These are phyloP conservation scores for Pseudonitzschia pungens DNA, from an alignment of 108 stramenopile species.

Conservation along the genomic window DNA sequence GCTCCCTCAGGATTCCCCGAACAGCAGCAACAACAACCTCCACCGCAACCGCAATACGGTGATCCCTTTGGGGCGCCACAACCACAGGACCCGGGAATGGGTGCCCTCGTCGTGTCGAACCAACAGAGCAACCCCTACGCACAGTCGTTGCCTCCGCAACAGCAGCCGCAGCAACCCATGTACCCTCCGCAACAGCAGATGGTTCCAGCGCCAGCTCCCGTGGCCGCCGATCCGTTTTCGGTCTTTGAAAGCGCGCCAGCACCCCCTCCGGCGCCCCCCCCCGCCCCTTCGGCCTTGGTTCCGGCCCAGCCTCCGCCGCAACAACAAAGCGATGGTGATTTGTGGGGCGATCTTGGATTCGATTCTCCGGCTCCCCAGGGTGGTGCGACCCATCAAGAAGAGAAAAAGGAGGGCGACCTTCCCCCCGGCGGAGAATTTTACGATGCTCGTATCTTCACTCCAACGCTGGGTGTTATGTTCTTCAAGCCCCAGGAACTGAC, in stretches of 20 bases:
- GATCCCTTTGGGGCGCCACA: conserved; percentile 19
- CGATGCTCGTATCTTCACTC: conserved; percentile 89
- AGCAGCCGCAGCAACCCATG: conserved; percentile 21
- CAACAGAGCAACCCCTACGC: conserved; percentile 56
- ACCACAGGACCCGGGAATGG: conserved; percentile 21
- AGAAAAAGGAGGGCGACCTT: conserved; percentile 58
- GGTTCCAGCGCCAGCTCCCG: conserved; percentile 21
- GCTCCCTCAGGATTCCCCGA: conserved; percentile 2
- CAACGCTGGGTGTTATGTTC: conserved; percentile 92
- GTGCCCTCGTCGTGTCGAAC: conserved; percentile 62
- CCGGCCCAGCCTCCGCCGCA: conserved; percentile 27
- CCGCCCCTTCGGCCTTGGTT: conserved; percentile 23
- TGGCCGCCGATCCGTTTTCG: conserved; percentile 56
- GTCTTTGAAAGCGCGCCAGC: conserved; percentile 54
- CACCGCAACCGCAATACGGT: conserved; percentile 6
- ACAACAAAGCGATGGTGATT: conserved; percentile 44
- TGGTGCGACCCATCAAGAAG: conserved; percentile 31
- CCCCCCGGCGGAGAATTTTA: conserved; percentile 89
- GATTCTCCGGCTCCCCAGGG: conserved; percentile 33
- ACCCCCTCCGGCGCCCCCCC: conserved; percentile 39
- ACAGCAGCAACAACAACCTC: conserved; percentile 2
- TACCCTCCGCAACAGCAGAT: conserved; percentile 10
- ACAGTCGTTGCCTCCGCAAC: conserved; percentile 32
- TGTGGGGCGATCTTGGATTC: conserved; percentile 72
- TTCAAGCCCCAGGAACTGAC: conserved; percentile 90